Evolutionary conservation across 2,329 filamentous ascomycete genomes (phyloP), one percentile per base, ranked within the genome.

Genomic region (Septoria linicola): DNA sequence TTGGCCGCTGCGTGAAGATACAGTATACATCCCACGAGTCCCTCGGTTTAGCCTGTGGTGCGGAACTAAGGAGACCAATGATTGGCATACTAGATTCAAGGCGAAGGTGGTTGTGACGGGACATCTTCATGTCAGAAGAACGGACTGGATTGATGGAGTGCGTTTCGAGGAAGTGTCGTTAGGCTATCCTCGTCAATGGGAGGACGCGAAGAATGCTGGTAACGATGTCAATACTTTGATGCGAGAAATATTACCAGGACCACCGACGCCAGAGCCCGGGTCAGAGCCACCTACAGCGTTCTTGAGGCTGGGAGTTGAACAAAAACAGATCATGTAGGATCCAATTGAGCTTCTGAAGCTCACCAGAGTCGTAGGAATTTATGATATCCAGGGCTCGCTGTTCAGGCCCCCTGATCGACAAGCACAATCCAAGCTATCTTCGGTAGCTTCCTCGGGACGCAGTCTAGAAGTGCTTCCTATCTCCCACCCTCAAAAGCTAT

Each of bases 121-220:
- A 3, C 74, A 76, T 57, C 55, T 76, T 16, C 74, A 76, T 43
- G 69, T 76, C 10, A 59, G 73, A 30, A 60, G 74, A 11, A 76
- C 74, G 3, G 74, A 76, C 55, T 76, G 72, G 71, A 70, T 68
- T 35, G 72, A 75, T 54, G 64, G 68, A 11, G 73, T 73, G 25
- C 65, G 74, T 16, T 76, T 76, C 50, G 74, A 76, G 57, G 74
- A 76, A 58, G 69, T 71, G 41, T 73, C 70, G 48, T 54, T 75
- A 41, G 74, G 74, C n/a, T 76, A 76, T 56, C 74, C 73, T 20
- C 59, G 69, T 43, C 73, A 76, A 49, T 76, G 74, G 74, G 67
- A 73, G 45, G 67, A 72, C 5, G 71, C 68, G 36, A 69, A 70
- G 41, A 68, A 72, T 13, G 65, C 61, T 6, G 74, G 73, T 4